Evolutionary conservation across 1,284 basidiomycete genomes (phyloP).

Genomic region (Schizopora paradoxa): DNA sequence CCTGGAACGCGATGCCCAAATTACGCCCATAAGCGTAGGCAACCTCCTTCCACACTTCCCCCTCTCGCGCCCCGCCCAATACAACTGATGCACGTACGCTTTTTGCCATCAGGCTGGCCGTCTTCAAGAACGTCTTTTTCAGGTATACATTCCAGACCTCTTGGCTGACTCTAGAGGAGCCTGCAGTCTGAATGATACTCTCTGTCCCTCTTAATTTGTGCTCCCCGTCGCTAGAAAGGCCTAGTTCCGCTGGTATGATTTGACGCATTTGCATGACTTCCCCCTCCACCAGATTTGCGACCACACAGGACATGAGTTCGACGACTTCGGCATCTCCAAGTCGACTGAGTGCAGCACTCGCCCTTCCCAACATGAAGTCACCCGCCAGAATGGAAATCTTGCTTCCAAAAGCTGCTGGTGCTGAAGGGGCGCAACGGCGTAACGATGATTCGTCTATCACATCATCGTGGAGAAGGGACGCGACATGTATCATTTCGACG

Average conservation of each 20-base stretch:
- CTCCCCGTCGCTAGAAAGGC: slow-evolving; percentile 21
- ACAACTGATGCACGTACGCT: slow-evolving; percentile 85
- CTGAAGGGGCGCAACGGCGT: slow-evolving; percentile 78
- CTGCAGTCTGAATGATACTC: slow-evolving; percentile 21
- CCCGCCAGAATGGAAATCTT: slow-evolving; percentile 93
- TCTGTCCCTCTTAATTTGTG: too few relatives aligned
- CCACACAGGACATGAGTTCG: slow-evolving; percentile 88
- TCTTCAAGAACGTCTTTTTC: slow-evolving; percentile 94
- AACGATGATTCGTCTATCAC: slow-evolving; percentile 86
- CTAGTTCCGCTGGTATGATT: slow-evolving; percentile 31
- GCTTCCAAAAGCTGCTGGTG: slow-evolving; percentile 90
- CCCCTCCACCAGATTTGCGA: slow-evolving; percentile 94
- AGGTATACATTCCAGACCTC: slow-evolving; percentile 86
- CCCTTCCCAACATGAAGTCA: slow-evolving; percentile 92
- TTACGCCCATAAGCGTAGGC: slow-evolving; percentile 92
- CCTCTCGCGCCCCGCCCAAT: slow-evolving; percentile 80
- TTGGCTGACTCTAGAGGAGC: slow-evolving; percentile 26
- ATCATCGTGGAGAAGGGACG: slow-evolving; percentile 92
- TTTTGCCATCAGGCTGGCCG: slow-evolving; percentile 94
- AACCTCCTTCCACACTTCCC: slow-evolving; percentile 85
- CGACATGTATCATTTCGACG: slow-evolving; percentile 98
- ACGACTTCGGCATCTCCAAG: slow-evolving; percentile 88
- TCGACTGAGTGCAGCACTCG: slow-evolving; percentile 82
- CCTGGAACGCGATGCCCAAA: slow-evolving; percentile 92
- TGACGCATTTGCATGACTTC: slow-evolving; percentile 89